Base-by-base conservation (phyloP, 78 protist species). In the Dictyostelium brefeldianum region DNA sequence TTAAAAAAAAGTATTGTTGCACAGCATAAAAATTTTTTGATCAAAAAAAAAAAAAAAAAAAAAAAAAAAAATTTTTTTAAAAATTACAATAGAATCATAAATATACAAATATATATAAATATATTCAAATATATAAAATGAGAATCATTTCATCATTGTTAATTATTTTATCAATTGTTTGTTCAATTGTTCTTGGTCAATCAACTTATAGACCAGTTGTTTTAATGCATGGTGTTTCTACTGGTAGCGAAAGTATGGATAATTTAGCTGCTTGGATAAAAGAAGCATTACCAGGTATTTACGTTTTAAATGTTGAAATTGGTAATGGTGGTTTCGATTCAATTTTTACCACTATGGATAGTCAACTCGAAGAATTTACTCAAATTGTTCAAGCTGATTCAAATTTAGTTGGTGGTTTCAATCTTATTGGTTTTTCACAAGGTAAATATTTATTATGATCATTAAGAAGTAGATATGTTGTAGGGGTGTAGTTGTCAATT, bases 351-450 rank as follows among this genome's bases (percentile, higher is more conserved):
- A 27, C 50, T 14, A 81, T 87, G 78, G 92, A 96, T 6, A 29
- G 36, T 11, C 96, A 91, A 67, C 91, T 83, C 57, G 95, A 71
- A 46, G 73, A 36, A 27, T 83, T 64, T 25, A 57, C 83, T 5
- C 20, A 46, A 29, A 18, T 74, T n/a, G 67, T 95, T 46, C 27
- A 14, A 57, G 59, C 79, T 3, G 97, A 96, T 77, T 95, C 97
- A 67, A 89, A 82, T 17, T 85, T 96, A 27, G 81, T 67, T 0
- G 53, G 84, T 43, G 91, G 92, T 78, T 92, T 96, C 94, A 96
- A 96, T 59, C 95, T 96, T 5, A 89, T 96, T 46, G 97, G 97
- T 73, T 96, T 93, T 80, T 89, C 95, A 15, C 97, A 67, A 67
- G 75, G 43, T 36, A 36, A 36, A 36, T 84, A 2, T 54, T 91